Conservation (phyloP, 495 filamentous ascomycete species). For the Collariella sp. region DNA sequence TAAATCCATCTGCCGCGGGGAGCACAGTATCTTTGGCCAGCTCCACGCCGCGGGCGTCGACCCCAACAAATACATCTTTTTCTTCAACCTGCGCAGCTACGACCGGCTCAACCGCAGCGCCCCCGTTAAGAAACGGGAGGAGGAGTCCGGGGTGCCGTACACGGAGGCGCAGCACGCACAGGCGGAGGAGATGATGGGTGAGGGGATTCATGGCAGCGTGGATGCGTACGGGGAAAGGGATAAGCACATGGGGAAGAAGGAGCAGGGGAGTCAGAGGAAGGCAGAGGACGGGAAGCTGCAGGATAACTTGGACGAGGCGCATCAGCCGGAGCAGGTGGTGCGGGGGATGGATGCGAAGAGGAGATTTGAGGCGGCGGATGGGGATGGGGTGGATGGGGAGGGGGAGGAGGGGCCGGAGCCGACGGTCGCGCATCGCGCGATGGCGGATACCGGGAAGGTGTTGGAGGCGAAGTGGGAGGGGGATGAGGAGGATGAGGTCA, state of each 20-base stretch:
- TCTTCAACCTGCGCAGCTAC: constrained; percentile 86
- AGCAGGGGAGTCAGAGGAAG: constrained; percentile 32
- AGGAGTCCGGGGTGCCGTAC: constrained; percentile 72
- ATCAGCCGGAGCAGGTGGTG: constrained; percentile 47
- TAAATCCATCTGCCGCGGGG: constrained; percentile 85
- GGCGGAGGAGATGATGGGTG: constrained; percentile 76
- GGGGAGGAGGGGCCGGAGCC: constrained; percentile 44
- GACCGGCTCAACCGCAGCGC: constrained; percentile 81
- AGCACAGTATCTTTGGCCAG: constrained; percentile 79
- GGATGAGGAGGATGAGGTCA: constrained; percentile 57
- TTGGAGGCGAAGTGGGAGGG: constrained; percentile 67
- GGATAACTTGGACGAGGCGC: constrained; percentile 42
- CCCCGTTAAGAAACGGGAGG: constrained; percentile 58
- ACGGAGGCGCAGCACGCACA: constrained; percentile 77
- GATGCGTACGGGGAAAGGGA: constrained; percentile 37
- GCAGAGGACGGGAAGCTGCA: constrained; percentile 34
- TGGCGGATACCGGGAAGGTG: constrained; percentile 59
- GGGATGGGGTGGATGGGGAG: too few species aligned
- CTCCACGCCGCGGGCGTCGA: constrained; percentile 71
- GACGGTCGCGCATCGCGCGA: constrained; percentile 71
- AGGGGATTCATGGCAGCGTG: constrained; percentile 54
- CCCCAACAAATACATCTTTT: constrained; percentile 71
- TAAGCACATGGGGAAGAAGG: constrained; percentile 32
- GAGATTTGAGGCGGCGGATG: constrained; percentile 56
- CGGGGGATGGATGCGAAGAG: constrained; percentile 45